Conservation (phyloP, 768 basidiomycete genomes). For the Boletus reticuloceps region DNA sequence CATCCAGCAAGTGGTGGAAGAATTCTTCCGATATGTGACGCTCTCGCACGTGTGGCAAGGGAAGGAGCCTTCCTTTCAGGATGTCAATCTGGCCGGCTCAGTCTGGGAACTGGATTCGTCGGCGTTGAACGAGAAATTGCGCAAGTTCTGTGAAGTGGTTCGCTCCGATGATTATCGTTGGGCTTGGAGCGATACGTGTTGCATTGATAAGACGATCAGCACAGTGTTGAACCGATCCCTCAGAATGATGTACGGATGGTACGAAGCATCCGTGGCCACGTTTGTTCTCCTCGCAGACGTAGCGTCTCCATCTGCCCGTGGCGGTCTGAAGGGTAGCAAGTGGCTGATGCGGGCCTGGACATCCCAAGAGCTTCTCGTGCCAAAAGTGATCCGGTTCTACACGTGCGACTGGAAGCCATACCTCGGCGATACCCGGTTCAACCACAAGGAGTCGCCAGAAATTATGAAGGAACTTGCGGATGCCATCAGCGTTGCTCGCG, state of each 20-base stretch:
- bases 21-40: slow-evolving; percentile 10
- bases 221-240: slow-evolving; percentile 8
- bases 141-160: slow-evolving; percentile 6
- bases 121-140: slow-evolving; percentile 1
- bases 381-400: slow-evolving; percentile 9
- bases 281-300: not conserved
- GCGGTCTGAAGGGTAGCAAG: not conserved
- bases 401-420: slow-evolving; percentile 8
- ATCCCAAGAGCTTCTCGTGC: slow-evolving; percentile 13
- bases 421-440: not conserved
- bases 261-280: slow-evolving; percentile 3
- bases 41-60: slow-evolving; percentile 15
- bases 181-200: slow-evolving; percentile 14
- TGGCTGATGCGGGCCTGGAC: slow-evolving; percentile 19
- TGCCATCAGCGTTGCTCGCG: slow-evolving; percentile 2
- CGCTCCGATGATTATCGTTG: slow-evolving; percentile 8
- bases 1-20: not conserved
- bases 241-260: slow-evolving; percentile 14
- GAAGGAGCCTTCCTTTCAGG: slow-evolving; percentile 9
- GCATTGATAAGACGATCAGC: slow-evolving; percentile 12
- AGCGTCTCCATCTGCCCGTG: not conserved
- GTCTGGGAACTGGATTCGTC: slow-evolving; percentile 8
- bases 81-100: not conserved
- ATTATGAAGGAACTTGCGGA: slow-evolving; percentile 9
- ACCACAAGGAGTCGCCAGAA: slow-evolving; percentile 9